Base-by-base conservation (phyloP, 176 grass and related monocot species). In the Carex kokanica region DNA sequence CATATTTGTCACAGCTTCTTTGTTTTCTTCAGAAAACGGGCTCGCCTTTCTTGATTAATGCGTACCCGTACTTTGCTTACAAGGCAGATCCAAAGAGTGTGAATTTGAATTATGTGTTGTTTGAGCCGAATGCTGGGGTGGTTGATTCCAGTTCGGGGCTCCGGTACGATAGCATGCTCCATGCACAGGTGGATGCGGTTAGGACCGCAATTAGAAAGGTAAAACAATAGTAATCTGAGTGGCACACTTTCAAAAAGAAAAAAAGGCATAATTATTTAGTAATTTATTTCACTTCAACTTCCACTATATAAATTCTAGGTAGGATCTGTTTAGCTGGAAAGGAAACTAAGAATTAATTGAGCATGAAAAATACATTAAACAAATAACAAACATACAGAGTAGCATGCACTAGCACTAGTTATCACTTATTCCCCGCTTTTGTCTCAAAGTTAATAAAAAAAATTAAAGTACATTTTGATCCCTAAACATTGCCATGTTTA, bases 31-130 rank as follows among this genome's bases (percentile, higher is more conserved):
- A 84, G 57, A 84, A 86, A 80, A 97, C 85, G 27, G 31, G 80
- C 13, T 82, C 90, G 32, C 94, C 92, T 32, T 97, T 97, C 85
- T 81, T 97, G n/a, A 75, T 97, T 8, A 97, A 97, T 77, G 94
- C 92, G 2, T 97, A 97, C 78, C 94, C 94, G 0, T 97, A 94
- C 83, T 97, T 97, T 78, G 92, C 94, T 0, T 97, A 97, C 88
- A 97, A 94, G 85, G 90, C 78, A 16, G 94, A 97, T 53, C 87
- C 94, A 0, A 88, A 49, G 43, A 2, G 45, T 18, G 85, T 97
- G 7, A 80, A 92, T 64, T 86, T 97, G 14, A 59, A 85, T 74
- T 97, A 97, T 88, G 90, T 85, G 32, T 89, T 97, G 25, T 97
- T 97, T 78, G 87, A 91, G 88, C 3, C 77, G 23, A 89, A 66